phyloP scores from a whole-genome alignment of 192 early-diverging fungal genomes.

The Piromyces sp. region DNA sequence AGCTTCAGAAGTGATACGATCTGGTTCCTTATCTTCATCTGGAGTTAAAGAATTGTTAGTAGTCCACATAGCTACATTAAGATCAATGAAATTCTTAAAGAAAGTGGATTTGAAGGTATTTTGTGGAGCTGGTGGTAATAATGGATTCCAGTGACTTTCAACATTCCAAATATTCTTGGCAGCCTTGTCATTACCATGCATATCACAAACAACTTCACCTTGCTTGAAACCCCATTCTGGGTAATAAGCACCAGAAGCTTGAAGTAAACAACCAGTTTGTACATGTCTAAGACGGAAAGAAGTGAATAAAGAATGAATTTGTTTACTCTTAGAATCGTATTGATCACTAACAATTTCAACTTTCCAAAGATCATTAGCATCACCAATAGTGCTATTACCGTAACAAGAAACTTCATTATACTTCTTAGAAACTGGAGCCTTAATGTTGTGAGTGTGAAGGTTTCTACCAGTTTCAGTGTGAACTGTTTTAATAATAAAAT shows the following conservation, averaged over 20 bases:
- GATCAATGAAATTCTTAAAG: slow-evolving; percentile 64
- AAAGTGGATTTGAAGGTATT: slow-evolving; percentile 55
- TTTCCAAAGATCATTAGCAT: slow-evolving; percentile 81
- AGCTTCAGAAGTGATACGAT: slow-evolving; percentile 59
- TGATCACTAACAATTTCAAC: slow-evolving; percentile 53
- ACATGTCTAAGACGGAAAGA: slow-evolving; percentile 63
- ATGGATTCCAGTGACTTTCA: slow-evolving; percentile 65
- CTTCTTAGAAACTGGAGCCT: slow-evolving; percentile 50
- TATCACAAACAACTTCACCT: slow-evolving; percentile 76
- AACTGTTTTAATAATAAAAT: no score
- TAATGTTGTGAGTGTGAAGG: slow-evolving; percentile 69
- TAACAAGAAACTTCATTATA: slow-evolving; percentile 85
- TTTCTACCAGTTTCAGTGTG: slow-evolving; percentile 55
- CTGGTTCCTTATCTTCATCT: slow-evolving; percentile 75
- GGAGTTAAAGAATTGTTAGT: slow-evolving; percentile 89
- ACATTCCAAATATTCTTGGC: slow-evolving; percentile 75
- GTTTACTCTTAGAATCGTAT: background rate
- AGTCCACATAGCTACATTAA: slow-evolving; percentile 91
- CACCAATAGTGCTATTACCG: slow-evolving; percentile 51
- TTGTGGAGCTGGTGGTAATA: slow-evolving; percentile 48
- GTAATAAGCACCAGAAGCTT: slow-evolving; percentile 50
- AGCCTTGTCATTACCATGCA: slow-evolving; percentile 26
- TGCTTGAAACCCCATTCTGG: slow-evolving; percentile 97
- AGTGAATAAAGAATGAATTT: slow-evolving; percentile 57
- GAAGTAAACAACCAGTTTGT: slow-evolving; percentile 53